A percentile compares a stretch with the other conserved stretches of the same genome.
phyloP scores from a whole-genome alignment of 2,329 filamentous ascomycete species.

The Polytolypa hystricis region DNA sequence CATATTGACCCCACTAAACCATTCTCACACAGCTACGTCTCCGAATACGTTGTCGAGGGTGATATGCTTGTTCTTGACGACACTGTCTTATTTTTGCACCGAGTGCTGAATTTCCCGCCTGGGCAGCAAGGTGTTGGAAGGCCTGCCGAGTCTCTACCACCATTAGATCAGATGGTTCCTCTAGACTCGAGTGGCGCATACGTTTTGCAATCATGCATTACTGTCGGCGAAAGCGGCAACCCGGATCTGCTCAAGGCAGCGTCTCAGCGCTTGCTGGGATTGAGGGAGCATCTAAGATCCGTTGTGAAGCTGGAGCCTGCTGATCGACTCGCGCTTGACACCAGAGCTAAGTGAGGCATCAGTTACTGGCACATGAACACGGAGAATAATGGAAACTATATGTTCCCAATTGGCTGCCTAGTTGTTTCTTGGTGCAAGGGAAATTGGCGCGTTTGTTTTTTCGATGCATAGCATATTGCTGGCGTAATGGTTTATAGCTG shows the following conservation, averaged over 20 bases:
- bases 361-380: too few species aligned
- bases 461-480: too few species aligned
- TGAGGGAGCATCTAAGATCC: conserved; percentile 44
- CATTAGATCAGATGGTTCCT: conserved; percentile 35
- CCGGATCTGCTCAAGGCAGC: conserved; percentile 44
- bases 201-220: conserved; percentile 47
- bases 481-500: too few species aligned
- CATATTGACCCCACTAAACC: conserved; percentile 6
- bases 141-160: conserved; percentile 31
- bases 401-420: conserved; percentile 5
- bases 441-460: too few species aligned
- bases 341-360: conserved; percentile 41
- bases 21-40: conserved; percentile 37
- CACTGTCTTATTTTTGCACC: conserved; percentile 46
- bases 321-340: conserved; percentile 49
- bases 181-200: conserved; percentile 48
- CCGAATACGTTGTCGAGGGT: conserved; percentile 47
- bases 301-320: conserved; percentile 47
- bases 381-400: conserved; percentile 3
- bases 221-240: conserved; percentile 45
- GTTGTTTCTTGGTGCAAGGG: conserved; percentile 8
- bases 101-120: conserved; percentile 39
- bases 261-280: conserved; percentile 42
- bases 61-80: conserved; percentile 49
- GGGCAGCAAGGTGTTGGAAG: conserved; percentile 19